phyloP scores from a whole-genome alignment of 192 early-diverging fungal genomes.

The Backusella macrospora region DNA sequence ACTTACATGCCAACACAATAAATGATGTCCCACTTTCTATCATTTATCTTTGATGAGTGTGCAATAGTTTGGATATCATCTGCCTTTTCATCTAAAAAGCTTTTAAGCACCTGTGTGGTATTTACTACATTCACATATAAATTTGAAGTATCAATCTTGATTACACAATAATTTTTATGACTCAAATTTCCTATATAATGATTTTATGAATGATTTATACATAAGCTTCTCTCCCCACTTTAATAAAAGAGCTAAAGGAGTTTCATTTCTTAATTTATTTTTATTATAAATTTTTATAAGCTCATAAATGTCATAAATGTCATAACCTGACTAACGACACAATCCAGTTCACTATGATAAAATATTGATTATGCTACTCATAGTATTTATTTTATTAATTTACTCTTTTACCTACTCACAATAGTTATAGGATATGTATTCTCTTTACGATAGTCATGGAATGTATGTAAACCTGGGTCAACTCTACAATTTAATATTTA shows the following conservation, averaged over 20 bases:
- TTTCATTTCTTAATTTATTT: no score
- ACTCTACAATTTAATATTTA: neutral
- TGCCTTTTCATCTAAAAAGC: neutral
- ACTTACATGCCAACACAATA: neutral
- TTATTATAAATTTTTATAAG: no score
- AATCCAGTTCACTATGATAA: neutral
- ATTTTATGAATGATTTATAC: no score
- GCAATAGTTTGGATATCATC: neutral
- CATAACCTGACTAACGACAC: neutral
- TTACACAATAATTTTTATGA: no score
- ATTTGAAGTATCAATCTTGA: no score
- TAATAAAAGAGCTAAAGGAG: no score
- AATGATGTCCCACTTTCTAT: neutral
- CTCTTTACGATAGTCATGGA: conserved; percentile 1
- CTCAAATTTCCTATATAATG: no score
- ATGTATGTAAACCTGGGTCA: neutral
- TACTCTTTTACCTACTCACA: neutral
- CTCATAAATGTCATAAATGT: no score
- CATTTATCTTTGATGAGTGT: neutral
- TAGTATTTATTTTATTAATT: neutral
- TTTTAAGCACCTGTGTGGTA: no score
- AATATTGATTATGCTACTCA: neutral
- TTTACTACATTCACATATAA: no score
- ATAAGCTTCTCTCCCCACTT: no score
- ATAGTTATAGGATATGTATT: neutral